A percentile compares a stretch with the other conserved stretches of the same genome.
These are phyloP conservation scores for Collybiopsis confluens DNA, from an alignment of 768 basidiomycete genomes.

Conservation along the genomic window DNA sequence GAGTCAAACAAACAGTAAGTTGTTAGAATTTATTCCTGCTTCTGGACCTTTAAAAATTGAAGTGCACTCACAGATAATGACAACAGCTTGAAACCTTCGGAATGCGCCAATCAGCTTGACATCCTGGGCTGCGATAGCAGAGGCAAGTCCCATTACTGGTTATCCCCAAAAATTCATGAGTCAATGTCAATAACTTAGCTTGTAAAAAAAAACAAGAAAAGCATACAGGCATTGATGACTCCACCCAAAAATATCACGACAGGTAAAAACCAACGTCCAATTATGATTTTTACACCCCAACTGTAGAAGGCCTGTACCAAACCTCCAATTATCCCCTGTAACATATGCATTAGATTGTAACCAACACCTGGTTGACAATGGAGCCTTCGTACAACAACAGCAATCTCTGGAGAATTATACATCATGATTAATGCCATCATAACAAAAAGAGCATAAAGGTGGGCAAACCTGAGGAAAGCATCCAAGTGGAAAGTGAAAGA, in stretches of 20 bases:
- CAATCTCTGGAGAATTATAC: constrained; percentile 2
- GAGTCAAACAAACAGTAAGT: not conserved
- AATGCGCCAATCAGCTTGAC: not conserved
- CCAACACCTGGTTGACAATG: too few species aligned
- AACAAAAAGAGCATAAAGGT: not conserved
- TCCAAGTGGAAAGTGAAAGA: constrained; percentile 5
- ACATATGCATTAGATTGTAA: not conserved
- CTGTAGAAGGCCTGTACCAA: constrained; percentile 8
- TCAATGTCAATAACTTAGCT: too few species aligned
- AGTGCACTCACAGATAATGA: not conserved
- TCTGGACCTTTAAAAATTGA: not conserved
- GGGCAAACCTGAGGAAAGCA: not conserved
- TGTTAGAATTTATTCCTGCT: not conserved
- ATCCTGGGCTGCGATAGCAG: not conserved
- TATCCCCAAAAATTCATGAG: too few species aligned
- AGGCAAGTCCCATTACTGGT: not conserved
- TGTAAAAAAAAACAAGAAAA: too few species aligned
- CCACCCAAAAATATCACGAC: not conserved
- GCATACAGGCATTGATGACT: not conserved
- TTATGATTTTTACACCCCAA: not conserved
- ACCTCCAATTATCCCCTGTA: constrained; percentile 8
- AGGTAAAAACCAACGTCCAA: not conserved
- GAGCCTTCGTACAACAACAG: not conserved
- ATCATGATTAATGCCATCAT: too few species aligned
- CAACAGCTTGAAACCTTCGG: not conserved